Percentiles rank a stretch among this genome's conserved stretches.
Conservation (phyloP, 2,329 filamentous ascomycete genomes). For the Penicillium occitanis region DNA sequence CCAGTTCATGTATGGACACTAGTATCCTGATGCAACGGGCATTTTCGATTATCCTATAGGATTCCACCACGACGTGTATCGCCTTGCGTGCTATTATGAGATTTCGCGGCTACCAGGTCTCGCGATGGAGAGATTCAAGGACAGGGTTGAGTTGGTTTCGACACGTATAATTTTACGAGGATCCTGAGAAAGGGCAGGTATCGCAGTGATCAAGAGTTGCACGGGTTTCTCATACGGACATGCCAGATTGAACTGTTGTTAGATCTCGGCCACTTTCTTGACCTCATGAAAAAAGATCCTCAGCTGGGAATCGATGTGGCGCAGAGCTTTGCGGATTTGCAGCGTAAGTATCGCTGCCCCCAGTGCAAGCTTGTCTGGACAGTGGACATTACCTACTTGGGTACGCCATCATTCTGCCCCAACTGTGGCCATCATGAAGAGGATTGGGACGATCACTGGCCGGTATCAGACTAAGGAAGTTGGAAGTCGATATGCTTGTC, state of each 20-base stretch:
- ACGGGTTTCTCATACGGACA: not conserved
- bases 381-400: not conserved
- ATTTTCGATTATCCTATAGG: not conserved
- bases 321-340: not conserved
- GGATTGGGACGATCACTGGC: not conserved
- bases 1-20: not conserved
- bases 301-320: not conserved
- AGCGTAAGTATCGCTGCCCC: not conserved
- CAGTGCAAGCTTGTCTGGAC: not conserved
- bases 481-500: not conserved
- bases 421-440: not conserved
- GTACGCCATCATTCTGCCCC: not conserved
- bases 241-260: not conserved
- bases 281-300: not conserved
- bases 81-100: not conserved
- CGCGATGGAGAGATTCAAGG: not conserved
- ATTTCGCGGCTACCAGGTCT: not conserved
- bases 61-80: not conserved
- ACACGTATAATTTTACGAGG: not conserved
- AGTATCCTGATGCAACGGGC: not conserved
- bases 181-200: not conserved
- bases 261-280: not conserved
- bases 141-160: not conserved
- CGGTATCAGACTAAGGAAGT: not conserved
- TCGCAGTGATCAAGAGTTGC: not conserved